Conservation (phyloP, 495 filamentous ascomycete genomes). For the Extremus antarcticus region DNA sequence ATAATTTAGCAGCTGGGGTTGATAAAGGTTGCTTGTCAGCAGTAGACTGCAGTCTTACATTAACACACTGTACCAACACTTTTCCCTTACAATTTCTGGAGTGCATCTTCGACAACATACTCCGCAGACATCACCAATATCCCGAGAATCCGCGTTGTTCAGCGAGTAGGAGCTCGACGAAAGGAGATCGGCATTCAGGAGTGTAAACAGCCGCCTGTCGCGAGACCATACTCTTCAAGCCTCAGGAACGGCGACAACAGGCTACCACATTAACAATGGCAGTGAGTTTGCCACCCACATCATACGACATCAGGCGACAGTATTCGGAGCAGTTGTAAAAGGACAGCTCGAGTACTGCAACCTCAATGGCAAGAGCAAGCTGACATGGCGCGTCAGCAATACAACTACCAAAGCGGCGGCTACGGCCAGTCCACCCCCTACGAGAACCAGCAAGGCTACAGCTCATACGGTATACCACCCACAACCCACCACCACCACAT, state of each 20-base stretch:
- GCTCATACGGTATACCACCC: slow-evolving; percentile 1
- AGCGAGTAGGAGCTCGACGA: no score
- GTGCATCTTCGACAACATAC: no score
- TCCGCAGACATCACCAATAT: no score
- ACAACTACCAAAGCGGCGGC: slow-evolving; percentile 3
- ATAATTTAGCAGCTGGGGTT: no score
- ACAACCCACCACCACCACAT: not conserved
- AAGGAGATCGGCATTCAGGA: not conserved
- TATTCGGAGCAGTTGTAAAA: not conserved
- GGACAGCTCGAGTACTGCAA: not conserved
- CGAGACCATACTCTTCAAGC: no score
- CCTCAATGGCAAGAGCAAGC: not conserved
- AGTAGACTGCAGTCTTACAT: no score
- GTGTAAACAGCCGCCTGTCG: not conserved
- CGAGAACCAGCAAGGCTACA: slow-evolving; percentile 39
- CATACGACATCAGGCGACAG: not conserved
- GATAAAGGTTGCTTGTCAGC: no score
- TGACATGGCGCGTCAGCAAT: slow-evolving; percentile 4
- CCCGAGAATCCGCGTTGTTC: no score
- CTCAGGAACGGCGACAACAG: not conserved
- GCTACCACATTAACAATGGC: not conserved
- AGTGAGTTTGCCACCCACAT: not conserved
- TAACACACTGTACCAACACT: no score
- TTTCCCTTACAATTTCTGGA: no score
- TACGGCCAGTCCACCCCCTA: slow-evolving; percentile 58